Evolutionary conservation across 2,329 filamentous ascomycete species (phyloP).

Genomic region (Fusarium domesticum): DNA sequence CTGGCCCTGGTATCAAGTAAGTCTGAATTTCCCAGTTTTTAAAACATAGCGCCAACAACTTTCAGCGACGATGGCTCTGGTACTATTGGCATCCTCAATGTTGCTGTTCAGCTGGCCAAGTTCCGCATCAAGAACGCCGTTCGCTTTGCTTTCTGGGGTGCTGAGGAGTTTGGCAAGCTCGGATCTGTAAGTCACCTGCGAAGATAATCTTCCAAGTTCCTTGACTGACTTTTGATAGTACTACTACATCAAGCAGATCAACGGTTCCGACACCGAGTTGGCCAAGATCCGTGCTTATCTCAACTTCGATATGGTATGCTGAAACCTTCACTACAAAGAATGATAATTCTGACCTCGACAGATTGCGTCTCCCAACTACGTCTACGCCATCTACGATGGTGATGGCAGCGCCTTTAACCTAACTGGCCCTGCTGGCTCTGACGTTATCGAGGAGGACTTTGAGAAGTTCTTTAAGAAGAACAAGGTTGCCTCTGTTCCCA

Average conservation of each 20-base stretch:
- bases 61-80: constrained; percentile 56
- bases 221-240: constrained; percentile 22
- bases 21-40: constrained; percentile 1
- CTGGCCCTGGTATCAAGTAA: constrained; percentile 56
- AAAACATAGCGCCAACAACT: neutral
- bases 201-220: no score
- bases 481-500: constrained; percentile 52
- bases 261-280: constrained; percentile 43
- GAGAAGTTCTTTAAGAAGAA: constrained; percentile 50
- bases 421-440: constrained; percentile 53
- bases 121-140: constrained; percentile 48
- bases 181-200: constrained; percentile 36
- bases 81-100: constrained; percentile 44
- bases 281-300: constrained; percentile 52
- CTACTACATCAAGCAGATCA: constrained; percentile 44
- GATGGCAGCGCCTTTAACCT: constrained; percentile 60
- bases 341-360: constrained; percentile 7
- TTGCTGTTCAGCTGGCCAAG: constrained; percentile 42
- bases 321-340: fast-evolving
- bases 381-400: constrained; percentile 57
- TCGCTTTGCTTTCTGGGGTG: constrained; percentile 52
- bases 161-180: constrained; percentile 49
- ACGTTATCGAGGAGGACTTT: constrained; percentile 57
- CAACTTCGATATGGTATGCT: constrained; percentile 55
- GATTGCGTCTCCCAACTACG: constrained; percentile 49